phyloP scores from a whole-genome alignment of 495 filamentous ascomycete species.

The Penicillium steckii region DNA sequence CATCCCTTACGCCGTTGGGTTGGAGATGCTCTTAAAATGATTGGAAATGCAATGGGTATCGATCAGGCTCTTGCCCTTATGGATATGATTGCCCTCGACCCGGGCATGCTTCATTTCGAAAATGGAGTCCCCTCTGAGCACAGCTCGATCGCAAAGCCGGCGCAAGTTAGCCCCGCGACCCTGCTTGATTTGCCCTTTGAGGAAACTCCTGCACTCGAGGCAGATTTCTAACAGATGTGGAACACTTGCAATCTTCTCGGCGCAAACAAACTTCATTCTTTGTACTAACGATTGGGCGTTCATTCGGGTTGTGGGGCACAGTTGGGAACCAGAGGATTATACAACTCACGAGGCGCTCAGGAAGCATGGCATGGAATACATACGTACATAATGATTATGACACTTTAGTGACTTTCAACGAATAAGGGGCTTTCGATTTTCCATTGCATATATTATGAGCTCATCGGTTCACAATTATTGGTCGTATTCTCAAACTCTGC shows the following conservation, averaged over 20 bases:
- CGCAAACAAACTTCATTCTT: not conserved
- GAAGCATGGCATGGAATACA: not conserved
- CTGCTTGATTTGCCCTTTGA: not conserved
- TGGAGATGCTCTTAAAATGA: conserved; percentile 35
- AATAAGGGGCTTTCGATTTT: not conserved
- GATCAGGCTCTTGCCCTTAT: conserved; percentile 47
- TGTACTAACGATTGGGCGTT: not conserved
- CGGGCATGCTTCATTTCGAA: conserved; percentile 25
- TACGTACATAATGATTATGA: conserved; percentile 1
- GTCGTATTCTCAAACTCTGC: not conserved
- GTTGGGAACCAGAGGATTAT: not conserved
- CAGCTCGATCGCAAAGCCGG: not conserved
- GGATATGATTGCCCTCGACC: conserved; percentile 33
- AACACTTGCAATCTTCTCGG: not conserved
- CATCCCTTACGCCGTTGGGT: conserved; percentile 44
- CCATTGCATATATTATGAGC: not conserved
- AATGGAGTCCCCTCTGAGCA: conserved; percentile 1
- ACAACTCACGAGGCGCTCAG: not conserved
- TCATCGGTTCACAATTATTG: not conserved
- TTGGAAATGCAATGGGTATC: conserved; percentile 47
- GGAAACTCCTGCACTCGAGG: not conserved
- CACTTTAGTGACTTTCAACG: not conserved
- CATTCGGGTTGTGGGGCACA: not conserved
- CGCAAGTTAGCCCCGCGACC: not conserved
- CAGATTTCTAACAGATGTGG: not conserved